A percentile compares a stretch with the other conserved stretches of the same genome.
phyloP scores from a whole-genome alignment of 2,329 filamentous ascomycete species.

The Aspergillus niger region DNA sequence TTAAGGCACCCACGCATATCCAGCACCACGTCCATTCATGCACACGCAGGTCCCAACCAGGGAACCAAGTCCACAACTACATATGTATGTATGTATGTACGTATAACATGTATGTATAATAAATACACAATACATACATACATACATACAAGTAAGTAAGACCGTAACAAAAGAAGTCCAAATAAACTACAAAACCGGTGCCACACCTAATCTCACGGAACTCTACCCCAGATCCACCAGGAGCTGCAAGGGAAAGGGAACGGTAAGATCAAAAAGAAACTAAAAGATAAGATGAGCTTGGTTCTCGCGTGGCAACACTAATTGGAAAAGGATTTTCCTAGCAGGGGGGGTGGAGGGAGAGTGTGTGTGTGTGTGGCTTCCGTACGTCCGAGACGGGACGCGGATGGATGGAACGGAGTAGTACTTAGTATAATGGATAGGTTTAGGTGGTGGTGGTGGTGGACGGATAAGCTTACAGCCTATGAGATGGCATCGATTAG shows the following conservation, averaged over 20 bases:
- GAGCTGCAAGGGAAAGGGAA: constrained; percentile 1
- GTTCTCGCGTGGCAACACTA: neutral
- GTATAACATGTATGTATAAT: neutral
- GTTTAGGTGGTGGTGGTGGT: too few species aligned
- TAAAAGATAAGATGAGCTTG: constrained; percentile 8
- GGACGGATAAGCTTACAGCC: too few species aligned
- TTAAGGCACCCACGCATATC: neutral
- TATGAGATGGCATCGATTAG: neutral
- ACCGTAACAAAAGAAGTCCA: constrained; percentile 17
- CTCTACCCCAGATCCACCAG: constrained; percentile 12
- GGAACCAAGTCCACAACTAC: too few species aligned
- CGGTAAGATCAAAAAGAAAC: constrained; percentile 2
- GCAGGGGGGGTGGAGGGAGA: neutral
- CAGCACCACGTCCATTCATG: neutral
- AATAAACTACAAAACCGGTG: constrained; percentile 20
- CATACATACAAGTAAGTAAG: constrained; percentile 12
- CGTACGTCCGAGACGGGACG: constrained; percentile 23
- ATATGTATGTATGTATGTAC: neutral
- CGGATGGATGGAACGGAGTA: constrained; percentile 11
- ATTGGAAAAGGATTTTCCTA: constrained; percentile 2
- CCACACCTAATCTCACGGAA: neutral
- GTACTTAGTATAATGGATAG: too few species aligned
- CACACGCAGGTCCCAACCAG: neutral
- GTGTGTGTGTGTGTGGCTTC: constrained; percentile 14
- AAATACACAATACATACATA: neutral